A percentile compares a stretch with the other conserved stretches of the same genome.
Evolutionary conservation across 306 rosid genomes (phyloP).

Genomic region (Citrullus amarus): DNA sequence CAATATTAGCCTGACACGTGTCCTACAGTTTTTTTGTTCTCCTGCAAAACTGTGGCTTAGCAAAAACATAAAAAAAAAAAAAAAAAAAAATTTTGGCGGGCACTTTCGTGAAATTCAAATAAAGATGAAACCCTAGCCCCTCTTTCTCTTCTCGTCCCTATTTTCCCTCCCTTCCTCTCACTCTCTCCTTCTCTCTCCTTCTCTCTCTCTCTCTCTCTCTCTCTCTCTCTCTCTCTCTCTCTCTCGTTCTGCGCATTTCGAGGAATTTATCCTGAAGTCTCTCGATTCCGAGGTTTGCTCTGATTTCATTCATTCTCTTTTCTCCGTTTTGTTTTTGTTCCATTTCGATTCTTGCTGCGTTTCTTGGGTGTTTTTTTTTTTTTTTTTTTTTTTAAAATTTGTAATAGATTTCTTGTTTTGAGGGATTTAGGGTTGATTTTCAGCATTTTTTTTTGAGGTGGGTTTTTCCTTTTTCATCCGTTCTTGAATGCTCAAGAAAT

Average conservation of each 20-base stretch:
- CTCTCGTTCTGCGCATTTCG: neutral
- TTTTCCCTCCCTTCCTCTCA: neutral
- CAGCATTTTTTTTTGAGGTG: neutral
- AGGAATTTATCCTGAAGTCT: neutral
- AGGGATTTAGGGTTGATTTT: neutral
- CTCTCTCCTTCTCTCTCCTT: neutral
- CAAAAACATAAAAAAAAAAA: neutral
- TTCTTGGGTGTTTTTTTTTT: neutral
- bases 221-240: neutral
- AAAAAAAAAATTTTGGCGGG: constrained; percentile 56
- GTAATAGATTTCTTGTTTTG: neutral
- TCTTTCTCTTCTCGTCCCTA: neutral
- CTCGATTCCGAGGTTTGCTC: constrained; percentile 2
- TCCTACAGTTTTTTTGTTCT: constrained; percentile 15
- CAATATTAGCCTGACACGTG: constrained; percentile 9
- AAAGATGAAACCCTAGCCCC: constrained; percentile 47
- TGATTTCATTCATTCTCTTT: neutral
- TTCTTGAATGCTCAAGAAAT: neutral
- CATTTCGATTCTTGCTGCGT: neutral
- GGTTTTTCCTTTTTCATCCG: neutral
- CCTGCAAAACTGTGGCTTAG: neutral
- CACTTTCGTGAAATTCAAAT: constrained; percentile 43
- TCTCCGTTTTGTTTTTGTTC: neutral
- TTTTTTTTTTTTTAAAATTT: neutral
- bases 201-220: neutral